Evolutionary conservation across 1,139 yeast species (phyloP).

Genomic region (Magnusiomyces magnusii): DNA sequence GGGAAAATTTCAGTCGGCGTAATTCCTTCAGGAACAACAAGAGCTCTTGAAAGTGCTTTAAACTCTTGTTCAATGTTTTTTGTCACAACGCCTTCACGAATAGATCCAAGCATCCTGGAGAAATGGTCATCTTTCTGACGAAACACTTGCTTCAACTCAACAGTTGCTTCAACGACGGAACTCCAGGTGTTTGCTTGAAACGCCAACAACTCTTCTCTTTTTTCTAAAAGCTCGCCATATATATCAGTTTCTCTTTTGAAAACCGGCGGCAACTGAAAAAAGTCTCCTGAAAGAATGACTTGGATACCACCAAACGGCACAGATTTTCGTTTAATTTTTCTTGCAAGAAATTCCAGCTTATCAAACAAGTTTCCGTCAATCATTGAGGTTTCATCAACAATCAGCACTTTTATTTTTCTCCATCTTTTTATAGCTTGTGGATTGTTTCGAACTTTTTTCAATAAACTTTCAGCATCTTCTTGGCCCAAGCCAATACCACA

Average conservation of each 20-base stretch:
- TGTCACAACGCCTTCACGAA: conserved; percentile 67
- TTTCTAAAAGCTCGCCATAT: not conserved
- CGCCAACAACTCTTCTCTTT: conserved; percentile 42
- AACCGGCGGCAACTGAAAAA: conserved; percentile 88
- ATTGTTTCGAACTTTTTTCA: conserved; percentile 44
- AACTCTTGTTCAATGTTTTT: conserved; percentile 50
- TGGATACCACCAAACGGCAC: conserved; percentile 88
- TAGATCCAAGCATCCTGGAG: conserved; percentile 78
- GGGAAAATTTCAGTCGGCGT: conserved; percentile 84
- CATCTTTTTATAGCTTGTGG: conserved; percentile 52
- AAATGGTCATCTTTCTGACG: conserved; percentile 84
- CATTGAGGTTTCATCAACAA: conserved; percentile 89
- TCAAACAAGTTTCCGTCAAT: conserved; percentile 69
- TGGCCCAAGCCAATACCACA: conserved; percentile 79
- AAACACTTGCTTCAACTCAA: conserved; percentile 72
- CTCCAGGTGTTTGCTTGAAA: conserved; percentile 78
- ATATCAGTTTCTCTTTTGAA: conserved; percentile 5
- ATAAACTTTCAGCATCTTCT: conserved; percentile 39
- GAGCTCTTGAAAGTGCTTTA: conserved; percentile 46
- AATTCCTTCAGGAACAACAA: conserved; percentile 57
- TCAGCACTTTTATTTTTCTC: conserved; percentile 53
- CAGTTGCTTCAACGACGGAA: conserved; percentile 52
- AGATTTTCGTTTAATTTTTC: conserved; percentile 38
- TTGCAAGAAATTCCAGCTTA: conserved; percentile 60
- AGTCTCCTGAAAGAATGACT: conserved; percentile 78